Evolutionary conservation across 2,329 filamentous ascomycete genomes (phyloP).

Genomic region (Epichloe gansuensis): DNA sequence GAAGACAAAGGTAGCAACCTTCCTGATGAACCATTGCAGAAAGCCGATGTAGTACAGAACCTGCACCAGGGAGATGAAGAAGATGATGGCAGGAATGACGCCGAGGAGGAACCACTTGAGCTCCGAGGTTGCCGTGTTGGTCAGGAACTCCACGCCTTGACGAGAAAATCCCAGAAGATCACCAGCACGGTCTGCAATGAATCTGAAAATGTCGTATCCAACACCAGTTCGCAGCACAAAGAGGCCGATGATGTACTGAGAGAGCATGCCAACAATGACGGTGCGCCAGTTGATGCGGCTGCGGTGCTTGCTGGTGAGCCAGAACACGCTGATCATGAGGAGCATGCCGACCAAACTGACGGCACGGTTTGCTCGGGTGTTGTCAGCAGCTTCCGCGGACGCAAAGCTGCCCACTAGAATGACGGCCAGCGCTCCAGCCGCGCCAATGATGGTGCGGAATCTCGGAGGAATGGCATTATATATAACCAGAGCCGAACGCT

Average conservation of each 20-base stretch:
- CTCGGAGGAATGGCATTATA: constrained; percentile 54
- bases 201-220: constrained; percentile 85
- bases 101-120: constrained; percentile 58
- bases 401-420: constrained; percentile 71
- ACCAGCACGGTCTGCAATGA: constrained; percentile 65
- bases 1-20: constrained; percentile 86
- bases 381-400: constrained; percentile 58
- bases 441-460: constrained; percentile 51
- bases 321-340: constrained; percentile 58
- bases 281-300: constrained; percentile 58
- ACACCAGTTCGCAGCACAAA: constrained; percentile 74
- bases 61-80: constrained; percentile 89
- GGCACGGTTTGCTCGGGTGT: constrained; percentile 68
- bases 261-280: constrained; percentile 78
- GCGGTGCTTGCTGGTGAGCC: constrained; percentile 58
- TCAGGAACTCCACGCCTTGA: constrained; percentile 61
- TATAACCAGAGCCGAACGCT: constrained; percentile 45
- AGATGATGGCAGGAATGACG: constrained; percentile 86
- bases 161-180: constrained; percentile 64
- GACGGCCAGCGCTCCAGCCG: constrained; percentile 50
- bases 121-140: constrained; percentile 28
- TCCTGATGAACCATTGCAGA: constrained; percentile 80
- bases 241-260: constrained; percentile 77
- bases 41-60: constrained; percentile 70
- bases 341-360: constrained; percentile 68